phyloP scores from a whole-genome alignment of 768 basidiomycete species.

The Favolaschia claudopus region DNA sequence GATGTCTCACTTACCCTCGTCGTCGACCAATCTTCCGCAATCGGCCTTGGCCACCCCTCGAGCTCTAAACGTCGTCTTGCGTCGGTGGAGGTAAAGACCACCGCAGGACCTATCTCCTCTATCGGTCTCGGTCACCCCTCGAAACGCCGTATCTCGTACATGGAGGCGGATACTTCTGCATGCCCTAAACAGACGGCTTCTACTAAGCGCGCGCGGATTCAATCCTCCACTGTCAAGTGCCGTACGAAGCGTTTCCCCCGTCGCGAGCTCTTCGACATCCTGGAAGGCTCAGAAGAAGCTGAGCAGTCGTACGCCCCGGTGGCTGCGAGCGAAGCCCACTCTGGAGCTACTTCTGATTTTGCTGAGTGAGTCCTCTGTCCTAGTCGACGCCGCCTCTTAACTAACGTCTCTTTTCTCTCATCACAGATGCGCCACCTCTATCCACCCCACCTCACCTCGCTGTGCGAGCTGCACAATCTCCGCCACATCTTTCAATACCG shows the following conservation, averaged over 20 bases:
- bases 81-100: too few relatives aligned
- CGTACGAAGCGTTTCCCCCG: neutral
- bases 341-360: too few relatives aligned
- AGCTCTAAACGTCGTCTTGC: neutral
- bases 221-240: neutral
- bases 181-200: neutral
- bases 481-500: neutral
- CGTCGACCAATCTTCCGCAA: neutral
- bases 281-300: neutral
- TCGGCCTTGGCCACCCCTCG: conserved; percentile 17
- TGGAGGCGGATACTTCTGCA: neutral
- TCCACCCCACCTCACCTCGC: conserved; percentile 1
- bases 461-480: neutral
- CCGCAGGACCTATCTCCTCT: too few relatives aligned
- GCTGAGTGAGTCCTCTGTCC: too few relatives aligned
- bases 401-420: too few relatives aligned
- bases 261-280: neutral
- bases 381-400: too few relatives aligned
- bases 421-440: conserved; percentile 10
- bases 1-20: neutral
- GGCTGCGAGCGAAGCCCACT: neutral
- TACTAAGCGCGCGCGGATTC: neutral
- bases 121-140: too few relatives aligned
- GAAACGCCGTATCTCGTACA: neutral
- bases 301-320: neutral